Evolutionary conservation across 2,329 filamentous ascomycete genomes (phyloP), one percentile per base, ranked within the genome.

Genomic region (Phaeoacremonium minimum): DNA sequence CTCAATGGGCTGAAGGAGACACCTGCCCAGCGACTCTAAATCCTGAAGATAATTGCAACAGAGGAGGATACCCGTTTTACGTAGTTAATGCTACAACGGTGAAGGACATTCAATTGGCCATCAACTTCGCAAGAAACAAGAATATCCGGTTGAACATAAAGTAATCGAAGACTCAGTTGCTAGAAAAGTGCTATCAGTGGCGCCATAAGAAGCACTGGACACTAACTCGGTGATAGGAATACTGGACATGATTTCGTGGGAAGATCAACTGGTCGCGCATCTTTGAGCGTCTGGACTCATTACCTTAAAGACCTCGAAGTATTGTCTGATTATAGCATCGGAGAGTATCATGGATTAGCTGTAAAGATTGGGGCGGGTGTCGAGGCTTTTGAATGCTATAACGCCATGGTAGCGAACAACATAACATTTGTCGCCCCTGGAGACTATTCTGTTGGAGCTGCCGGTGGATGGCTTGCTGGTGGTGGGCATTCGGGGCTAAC

Each of bases 161-260:
- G 22, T 26, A 9, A 26, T 9, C n/a, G n/a, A n/a, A n/a, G n/a
- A n/a, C n/a, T n/a, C n/a, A n/a, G n/a, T n/a, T n/a, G n/a, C n/a
- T n/a, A n/a, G n/a, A n/a, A n/a, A n/a, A n/a, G n/a, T n/a, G n/a
- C n/a, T n/a, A n/a, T n/a, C n/a, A n/a, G n/a, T n/a, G n/a, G n/a
- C n/a, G n/a, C n/a, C n/a, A n/a, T n/a, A n/a, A n/a, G n/a, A n/a
- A n/a, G n/a, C n/a, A n/a, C n/a, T n/a, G n/a, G n/a, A n/a, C n/a
- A n/a, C n/a, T n/a, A n/a, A n/a, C n/a, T n/a, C n/a, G n/a, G n/a
- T n/a, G n/a, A n/a, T n/a, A 37, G 32, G 46, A 75, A 75, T 43
- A 76, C 73, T 1, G 73, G 73, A 1, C 73, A 77, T 48, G 72
- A 75, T 38, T 67, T 64, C 42, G 61, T 69, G 15, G 80, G 78